phyloP scores from a whole-genome alignment of 176 grass and related monocot species.

The Oryza brachyantha region DNA sequence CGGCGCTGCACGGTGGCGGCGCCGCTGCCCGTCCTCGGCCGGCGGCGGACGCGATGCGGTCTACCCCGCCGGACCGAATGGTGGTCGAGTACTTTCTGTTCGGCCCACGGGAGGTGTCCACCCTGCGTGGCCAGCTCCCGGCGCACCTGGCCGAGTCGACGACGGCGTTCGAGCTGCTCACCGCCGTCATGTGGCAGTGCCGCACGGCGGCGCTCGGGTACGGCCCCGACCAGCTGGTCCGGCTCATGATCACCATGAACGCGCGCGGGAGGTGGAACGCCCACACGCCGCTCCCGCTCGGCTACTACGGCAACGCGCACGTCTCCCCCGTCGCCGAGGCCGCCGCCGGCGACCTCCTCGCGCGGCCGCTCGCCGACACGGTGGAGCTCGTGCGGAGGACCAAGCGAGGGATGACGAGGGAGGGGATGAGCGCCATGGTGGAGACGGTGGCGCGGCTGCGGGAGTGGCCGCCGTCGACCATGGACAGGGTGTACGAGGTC shows the following conservation, averaged over 20 bases:
- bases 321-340: constrained; percentile 23
- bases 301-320: constrained; percentile 43
- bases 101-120: constrained; percentile 22
- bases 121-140: background rate
- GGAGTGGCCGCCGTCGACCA: constrained; percentile 3
- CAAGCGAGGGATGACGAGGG: constrained; percentile 29
- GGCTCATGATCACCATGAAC: constrained; percentile 44
- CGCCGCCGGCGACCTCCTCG: constrained; percentile 11
- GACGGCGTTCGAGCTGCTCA: constrained; percentile 30
- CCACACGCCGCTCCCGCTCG: constrained; percentile 11
- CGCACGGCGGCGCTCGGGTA: constrained; percentile 29
- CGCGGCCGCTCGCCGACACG: constrained; percentile 10
- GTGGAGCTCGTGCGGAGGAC: constrained; percentile 31
- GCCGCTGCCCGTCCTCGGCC: background rate
- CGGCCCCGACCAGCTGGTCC: background rate
- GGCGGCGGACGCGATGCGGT: constrained; percentile 24
- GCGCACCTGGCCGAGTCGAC: background rate
- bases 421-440: constrained; percentile 26
- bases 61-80: constrained; percentile 18
- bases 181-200: constrained; percentile 42
- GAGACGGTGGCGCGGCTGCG: background rate
- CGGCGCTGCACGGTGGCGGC: background rate
- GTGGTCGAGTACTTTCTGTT: constrained; percentile 39
- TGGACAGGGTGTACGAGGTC: constrained; percentile 38
- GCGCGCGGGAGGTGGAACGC: constrained; percentile 36